These are phyloP conservation scores for Vigna hirtella DNA, from an alignment of 306 rosid genomes.

Conservation along the genomic window DNA sequence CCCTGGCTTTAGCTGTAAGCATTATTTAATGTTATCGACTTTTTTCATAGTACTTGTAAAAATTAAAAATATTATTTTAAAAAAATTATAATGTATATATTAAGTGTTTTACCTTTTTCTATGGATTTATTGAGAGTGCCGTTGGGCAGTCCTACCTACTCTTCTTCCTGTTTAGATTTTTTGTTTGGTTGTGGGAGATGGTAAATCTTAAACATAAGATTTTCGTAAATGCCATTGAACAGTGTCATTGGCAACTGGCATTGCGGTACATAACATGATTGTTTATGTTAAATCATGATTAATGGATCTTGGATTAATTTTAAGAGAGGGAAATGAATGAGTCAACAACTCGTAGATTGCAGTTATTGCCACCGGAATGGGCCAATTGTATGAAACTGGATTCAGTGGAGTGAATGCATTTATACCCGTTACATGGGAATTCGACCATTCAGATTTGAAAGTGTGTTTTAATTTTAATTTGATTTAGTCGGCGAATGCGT, in stretches of 20 bases:
- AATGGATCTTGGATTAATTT: not conserved
- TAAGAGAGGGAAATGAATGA: not conserved
- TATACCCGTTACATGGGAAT: not conserved
- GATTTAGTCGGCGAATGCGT: not conserved
- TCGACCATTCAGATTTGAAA: not conserved
- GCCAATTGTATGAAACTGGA: not conserved
- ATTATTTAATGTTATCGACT: not conserved
- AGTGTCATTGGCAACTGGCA: not conserved
- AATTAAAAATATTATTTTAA: not conserved
- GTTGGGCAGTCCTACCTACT: not conserved
- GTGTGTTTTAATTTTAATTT: not conserved
- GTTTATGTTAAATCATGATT: not conserved
- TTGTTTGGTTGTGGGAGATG: not conserved
- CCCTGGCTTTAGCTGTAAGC: conserved; percentile 83
- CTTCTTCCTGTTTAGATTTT: not conserved
- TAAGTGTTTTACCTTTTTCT: not conserved
- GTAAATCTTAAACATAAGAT: conserved; percentile 19
- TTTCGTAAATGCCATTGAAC: not conserved
- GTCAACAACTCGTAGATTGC: conserved; percentile 26
- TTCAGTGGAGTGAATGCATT: conserved; percentile 2
- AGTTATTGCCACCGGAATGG: conserved; percentile 25
- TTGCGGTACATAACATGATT: not conserved
- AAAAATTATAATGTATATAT: not conserved
- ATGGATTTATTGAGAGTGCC: not conserved
- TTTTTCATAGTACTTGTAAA: not conserved